Evolutionary conservation across 208 protist species (phyloP).

Genomic region (Wallacemonas sp.): DNA sequence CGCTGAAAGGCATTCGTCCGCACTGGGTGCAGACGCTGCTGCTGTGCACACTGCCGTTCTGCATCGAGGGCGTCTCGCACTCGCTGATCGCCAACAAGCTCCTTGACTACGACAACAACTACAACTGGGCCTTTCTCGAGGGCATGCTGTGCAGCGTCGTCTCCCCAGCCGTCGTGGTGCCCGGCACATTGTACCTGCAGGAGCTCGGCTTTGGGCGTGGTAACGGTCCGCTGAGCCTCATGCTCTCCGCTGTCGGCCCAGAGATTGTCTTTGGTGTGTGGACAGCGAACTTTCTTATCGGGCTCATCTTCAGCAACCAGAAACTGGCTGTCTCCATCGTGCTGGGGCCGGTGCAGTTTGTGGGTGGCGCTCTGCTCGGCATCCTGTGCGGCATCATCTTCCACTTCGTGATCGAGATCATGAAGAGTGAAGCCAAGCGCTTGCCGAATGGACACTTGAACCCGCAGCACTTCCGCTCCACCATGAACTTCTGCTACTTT

Average conservation of each 20-base stretch:
- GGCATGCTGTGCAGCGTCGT: constrained; percentile 77
- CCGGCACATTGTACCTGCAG: constrained; percentile 69
- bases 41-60: constrained; percentile 66
- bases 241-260: constrained; percentile 69
- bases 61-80: constrained; percentile 59
- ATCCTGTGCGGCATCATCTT: constrained; percentile 62
- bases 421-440: constrained; percentile 70
- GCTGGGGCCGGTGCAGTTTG: constrained; percentile 71
- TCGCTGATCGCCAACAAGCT: constrained; percentile 72
- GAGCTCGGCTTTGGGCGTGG: constrained; percentile 70
- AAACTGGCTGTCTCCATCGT: constrained; percentile 49
- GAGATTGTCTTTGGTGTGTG: constrained; percentile 83
- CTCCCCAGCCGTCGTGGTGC: constrained; percentile 75
- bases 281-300: constrained; percentile 78
- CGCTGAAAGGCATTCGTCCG: constrained; percentile 55
- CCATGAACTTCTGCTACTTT: constrained; percentile 53
- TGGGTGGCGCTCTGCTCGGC: constrained; percentile 61
- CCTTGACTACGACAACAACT: constrained; percentile 67
- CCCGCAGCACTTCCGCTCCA: constrained; percentile 55
- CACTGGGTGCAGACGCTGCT: constrained; percentile 77
- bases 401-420: constrained; percentile 67
- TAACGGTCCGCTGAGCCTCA: constrained; percentile 56
- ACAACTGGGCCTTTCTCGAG: constrained; percentile 81
- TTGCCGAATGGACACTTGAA: constrained; percentile 68
- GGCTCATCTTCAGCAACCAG: constrained; percentile 66